Evolutionary conservation across 768 basidiomycete species (phyloP).

Genomic region (Phylloporus arenicola): DNA sequence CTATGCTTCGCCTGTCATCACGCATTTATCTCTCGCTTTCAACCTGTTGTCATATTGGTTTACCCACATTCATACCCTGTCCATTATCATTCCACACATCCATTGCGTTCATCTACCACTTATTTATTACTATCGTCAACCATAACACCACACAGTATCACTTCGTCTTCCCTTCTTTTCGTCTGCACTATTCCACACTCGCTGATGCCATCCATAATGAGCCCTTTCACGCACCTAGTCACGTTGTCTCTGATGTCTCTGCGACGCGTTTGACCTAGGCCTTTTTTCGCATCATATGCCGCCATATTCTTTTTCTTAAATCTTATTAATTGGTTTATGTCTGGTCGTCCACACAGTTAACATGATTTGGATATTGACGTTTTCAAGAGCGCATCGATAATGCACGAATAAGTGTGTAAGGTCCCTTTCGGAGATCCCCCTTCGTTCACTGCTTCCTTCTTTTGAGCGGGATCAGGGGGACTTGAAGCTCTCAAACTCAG

Average conservation of each 20-base stretch:
- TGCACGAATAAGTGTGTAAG: no score
- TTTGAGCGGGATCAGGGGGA: no score
- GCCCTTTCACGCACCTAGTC: constrained; percentile 2
- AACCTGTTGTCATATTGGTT: constrained; percentile 23
- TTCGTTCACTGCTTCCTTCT: no score
- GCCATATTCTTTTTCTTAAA: constrained; percentile 2
- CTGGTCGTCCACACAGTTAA: background rate
- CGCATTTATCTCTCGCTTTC: constrained; percentile 12
- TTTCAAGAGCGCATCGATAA: background rate
- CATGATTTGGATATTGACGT: background rate
- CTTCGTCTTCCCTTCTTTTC: background rate
- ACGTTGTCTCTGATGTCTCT: constrained; percentile 12
- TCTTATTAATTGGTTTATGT: constrained; percentile 16
- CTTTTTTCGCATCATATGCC: constrained; percentile 5
- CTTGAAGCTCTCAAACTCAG: no score
- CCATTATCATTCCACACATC: constrained; percentile 14
- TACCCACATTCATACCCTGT: constrained; percentile 10
- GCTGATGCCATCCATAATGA: constrained; percentile 18
- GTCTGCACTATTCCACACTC: background rate
- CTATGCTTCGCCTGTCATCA: constrained; percentile 13
- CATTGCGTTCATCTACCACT: constrained; percentile 28
- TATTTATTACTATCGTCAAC: constrained; percentile 33
- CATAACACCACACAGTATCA: constrained; percentile 11
- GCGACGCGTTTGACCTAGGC: constrained; percentile 13
- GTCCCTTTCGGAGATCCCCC: no score